A percentile compares a stretch with the other conserved stretches of the same genome.
Conservation (phyloP, 768 basidiomycete species). For the Kwoniella pini region DNA sequence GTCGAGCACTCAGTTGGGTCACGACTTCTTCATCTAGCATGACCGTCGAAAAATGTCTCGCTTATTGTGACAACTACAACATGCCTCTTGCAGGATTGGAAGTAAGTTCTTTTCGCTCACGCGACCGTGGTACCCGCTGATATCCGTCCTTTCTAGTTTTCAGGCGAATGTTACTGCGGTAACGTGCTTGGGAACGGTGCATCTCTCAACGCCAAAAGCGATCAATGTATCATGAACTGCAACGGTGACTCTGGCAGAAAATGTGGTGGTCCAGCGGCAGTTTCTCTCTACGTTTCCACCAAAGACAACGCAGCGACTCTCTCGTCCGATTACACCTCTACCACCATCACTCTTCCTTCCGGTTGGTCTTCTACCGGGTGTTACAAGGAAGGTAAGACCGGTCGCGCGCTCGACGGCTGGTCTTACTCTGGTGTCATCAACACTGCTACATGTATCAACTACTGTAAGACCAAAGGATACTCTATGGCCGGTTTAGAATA, state of each 20-base stretch:
- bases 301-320: conserved; percentile 10
- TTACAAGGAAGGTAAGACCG: conserved; percentile 14
- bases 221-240: conserved; percentile 31
- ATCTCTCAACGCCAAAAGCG: conserved; percentile 7
- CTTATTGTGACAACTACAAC: conserved; percentile 48
- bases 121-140: neutral
- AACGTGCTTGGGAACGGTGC: conserved; percentile 61
- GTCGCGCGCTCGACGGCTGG: conserved; percentile 22
- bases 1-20: conserved; percentile 30
- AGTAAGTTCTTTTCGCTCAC: neutral
- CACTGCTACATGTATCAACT: conserved; percentile 21
- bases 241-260: conserved; percentile 15
- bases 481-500: conserved; percentile 31
- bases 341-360: conserved; percentile 23
- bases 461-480: conserved; percentile 24
- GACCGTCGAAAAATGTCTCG: conserved; percentile 51
- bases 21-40: conserved; percentile 23
- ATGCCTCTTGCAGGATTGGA: conserved; percentile 54
- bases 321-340: conserved; percentile 20
- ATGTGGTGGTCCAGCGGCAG: conserved; percentile 26
- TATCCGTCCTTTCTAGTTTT: conserved; percentile 26
- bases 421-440: conserved; percentile 17
- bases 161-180: conserved; percentile 58
- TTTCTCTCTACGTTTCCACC: conserved; percentile 27
- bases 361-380: conserved; percentile 24